These are phyloP conservation scores for Alternaria brassicae DNA, from an alignment of 2,329 filamentous ascomycete species.

Conservation along the genomic window DNA sequence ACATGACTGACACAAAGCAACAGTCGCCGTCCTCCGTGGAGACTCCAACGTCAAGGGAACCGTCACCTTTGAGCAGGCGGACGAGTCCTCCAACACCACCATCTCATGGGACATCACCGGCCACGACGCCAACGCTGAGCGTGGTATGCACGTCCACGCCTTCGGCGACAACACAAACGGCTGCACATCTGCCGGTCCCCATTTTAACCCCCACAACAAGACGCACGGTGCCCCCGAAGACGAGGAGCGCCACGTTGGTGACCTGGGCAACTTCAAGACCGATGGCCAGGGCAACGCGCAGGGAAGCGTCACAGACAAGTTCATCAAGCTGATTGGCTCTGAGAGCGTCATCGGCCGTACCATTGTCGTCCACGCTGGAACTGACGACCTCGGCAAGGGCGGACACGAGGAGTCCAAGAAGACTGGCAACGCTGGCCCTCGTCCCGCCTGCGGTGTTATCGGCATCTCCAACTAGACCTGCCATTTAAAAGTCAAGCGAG, in stretches of 20 bases:
- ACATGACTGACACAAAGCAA: slow-evolving; percentile 9
- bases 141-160: slow-evolving; percentile 98
- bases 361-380: slow-evolving; percentile 91
- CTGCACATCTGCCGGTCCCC: slow-evolving; percentile 96
- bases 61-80: slow-evolving; percentile 92
- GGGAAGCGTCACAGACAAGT: slow-evolving; percentile 79
- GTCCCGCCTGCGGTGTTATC: slow-evolving; percentile 96
- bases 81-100: slow-evolving; percentile 81
- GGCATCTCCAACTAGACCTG: slow-evolving; percentile 68
- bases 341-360: slow-evolving; percentile 96
- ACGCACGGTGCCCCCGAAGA: slow-evolving; percentile 87
- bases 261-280: slow-evolving; percentile 96
- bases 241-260: slow-evolving; percentile 89
- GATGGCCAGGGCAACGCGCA: slow-evolving; percentile 90
- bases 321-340: slow-evolving; percentile 94
- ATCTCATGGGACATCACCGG: slow-evolving; percentile 92
- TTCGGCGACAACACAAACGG: slow-evolving; percentile 99
- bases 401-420: slow-evolving; percentile 94
- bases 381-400: slow-evolving; percentile 95
- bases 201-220: slow-evolving; percentile 98
- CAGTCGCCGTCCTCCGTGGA: slow-evolving; percentile 96
- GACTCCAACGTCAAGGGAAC: slow-evolving; percentile 95
- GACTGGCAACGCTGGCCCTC: slow-evolving; percentile 93
- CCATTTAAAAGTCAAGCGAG: not conserved
- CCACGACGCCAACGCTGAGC: slow-evolving; percentile 93